A percentile compares a stretch with the other conserved stretches of the same genome.
These are phyloP conservation scores for Tolypocladium inflatum DNA, from an alignment of 2,329 filamentous ascomycete genomes.

Conservation along the genomic window DNA sequence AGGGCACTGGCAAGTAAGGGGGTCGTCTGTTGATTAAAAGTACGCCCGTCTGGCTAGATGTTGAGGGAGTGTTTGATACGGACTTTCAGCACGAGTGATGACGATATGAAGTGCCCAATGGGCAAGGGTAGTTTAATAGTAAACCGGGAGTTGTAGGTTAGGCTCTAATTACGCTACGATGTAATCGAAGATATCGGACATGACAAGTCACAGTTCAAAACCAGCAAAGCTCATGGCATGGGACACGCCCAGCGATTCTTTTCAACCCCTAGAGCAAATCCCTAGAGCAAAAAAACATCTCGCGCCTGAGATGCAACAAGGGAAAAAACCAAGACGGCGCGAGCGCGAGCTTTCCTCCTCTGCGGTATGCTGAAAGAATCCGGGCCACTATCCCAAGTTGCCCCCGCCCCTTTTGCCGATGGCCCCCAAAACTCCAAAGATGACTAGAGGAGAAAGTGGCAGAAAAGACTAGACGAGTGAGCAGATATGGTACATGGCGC, in stretches of 20 bases:
- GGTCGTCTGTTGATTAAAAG: no score
- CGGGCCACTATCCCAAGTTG: not conserved
- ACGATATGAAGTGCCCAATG: not conserved
- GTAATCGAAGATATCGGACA: not conserved
- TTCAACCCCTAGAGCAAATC: not conserved
- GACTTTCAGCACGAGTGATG: not conserved
- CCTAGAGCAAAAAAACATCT: not conserved
- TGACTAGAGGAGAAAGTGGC: not conserved
- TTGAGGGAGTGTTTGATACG: not conserved
- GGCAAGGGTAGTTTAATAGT: not conserved
- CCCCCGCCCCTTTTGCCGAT: not conserved
- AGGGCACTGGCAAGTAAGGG: constrained; percentile 4
- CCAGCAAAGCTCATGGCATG: not conserved
- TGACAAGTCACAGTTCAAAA: not conserved
- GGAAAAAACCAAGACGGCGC: not conserved
- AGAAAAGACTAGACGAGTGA: not conserved
- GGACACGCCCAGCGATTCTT: not conserved
- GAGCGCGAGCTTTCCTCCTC: not conserved
- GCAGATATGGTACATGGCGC: not conserved
- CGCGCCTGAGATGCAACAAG: not conserved
- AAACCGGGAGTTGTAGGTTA: not conserved
- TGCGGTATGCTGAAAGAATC: not conserved
- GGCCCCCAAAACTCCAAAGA: not conserved
- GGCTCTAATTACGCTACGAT: not conserved
- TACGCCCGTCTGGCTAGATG: not conserved